Evolutionary conservation across 2,329 filamentous ascomycete genomes (phyloP).

Genomic region (Fusarium pilosicola): DNA sequence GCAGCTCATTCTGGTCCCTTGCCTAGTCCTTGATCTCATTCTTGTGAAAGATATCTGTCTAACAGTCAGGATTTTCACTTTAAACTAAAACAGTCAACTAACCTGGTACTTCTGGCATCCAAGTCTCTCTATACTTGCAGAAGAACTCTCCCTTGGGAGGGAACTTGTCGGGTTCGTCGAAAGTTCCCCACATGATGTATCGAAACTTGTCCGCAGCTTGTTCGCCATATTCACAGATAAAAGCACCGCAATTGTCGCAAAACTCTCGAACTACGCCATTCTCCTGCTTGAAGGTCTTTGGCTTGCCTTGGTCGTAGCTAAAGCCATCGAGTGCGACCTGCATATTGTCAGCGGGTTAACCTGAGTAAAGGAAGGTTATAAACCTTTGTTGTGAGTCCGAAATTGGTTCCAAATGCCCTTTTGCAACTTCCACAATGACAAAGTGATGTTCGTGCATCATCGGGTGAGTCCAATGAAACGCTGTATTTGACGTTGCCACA

Average conservation of each 20-base stretch:
- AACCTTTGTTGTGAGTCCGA: constrained; percentile 22
- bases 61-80: not conserved
- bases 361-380: fast-evolving
- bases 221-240: constrained; percentile 42
- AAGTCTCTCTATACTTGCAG: constrained; percentile 56
- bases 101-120: constrained; percentile 50
- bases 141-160: constrained; percentile 67
- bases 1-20: not conserved
- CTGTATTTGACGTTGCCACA: constrained; percentile 25
- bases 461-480: constrained; percentile 8
- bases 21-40: constrained; percentile 15
- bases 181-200: constrained; percentile 58
- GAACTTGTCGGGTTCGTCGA: constrained; percentile 59
- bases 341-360: fast-evolving
- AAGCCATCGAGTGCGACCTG: constrained; percentile 16
- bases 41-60: constrained; percentile 11
- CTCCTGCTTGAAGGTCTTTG: constrained; percentile 22
- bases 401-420: constrained; percentile 27
- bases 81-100: fast-evolving
- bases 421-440: constrained; percentile 24
- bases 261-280: constrained; percentile 29
- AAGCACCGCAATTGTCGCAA: constrained; percentile 26
- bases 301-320: constrained; percentile 9
- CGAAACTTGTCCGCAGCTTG: constrained; percentile 56
- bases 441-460: constrained; percentile 17